phyloP scores from a whole-genome alignment of 129 eudicot species.

The Flaveria trinervia region DNA sequence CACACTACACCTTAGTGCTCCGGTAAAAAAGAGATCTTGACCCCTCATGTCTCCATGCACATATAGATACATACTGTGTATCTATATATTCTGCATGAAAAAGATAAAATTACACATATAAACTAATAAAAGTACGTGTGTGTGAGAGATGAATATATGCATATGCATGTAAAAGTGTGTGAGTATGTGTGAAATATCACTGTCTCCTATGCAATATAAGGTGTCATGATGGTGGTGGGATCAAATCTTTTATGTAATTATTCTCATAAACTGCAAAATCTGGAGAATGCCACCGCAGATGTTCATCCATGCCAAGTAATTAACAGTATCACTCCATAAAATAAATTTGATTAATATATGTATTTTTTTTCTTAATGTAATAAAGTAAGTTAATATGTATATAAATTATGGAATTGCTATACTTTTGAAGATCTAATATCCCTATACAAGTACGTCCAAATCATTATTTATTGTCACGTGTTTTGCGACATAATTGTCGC shows the following conservation, averaged over 20 bases:
- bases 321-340: not conserved
- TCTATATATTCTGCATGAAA: constrained; percentile 26
- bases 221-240: constrained; percentile 40
- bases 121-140: constrained; percentile 15
- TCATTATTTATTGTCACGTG: too few relatives aligned
- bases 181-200: constrained; percentile 34
- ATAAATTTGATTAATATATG: too few relatives aligned
- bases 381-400: too few relatives aligned
- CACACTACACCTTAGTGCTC: constrained; percentile 53
- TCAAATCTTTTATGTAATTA: constrained; percentile 19
- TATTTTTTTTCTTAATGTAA: too few relatives aligned
- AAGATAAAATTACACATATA: not conserved
- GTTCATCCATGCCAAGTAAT: constrained; percentile 26
- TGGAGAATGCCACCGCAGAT: constrained; percentile 11
- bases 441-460: too few relatives aligned
- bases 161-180: constrained; percentile 33
- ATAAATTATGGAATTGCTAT: too few relatives aligned
- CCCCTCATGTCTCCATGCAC: constrained; percentile 16
- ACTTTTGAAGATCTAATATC: too few relatives aligned
- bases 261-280: constrained; percentile 25
- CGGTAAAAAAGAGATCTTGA: constrained; percentile 43
- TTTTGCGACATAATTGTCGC: too few relatives aligned
- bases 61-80: constrained; percentile 9
- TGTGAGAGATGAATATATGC: constrained; percentile 16
- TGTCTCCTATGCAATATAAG: constrained; percentile 35